Base-by-base conservation (phyloP, 441 rosid genomes). In the Euphorbia neoarborescens region DNA sequence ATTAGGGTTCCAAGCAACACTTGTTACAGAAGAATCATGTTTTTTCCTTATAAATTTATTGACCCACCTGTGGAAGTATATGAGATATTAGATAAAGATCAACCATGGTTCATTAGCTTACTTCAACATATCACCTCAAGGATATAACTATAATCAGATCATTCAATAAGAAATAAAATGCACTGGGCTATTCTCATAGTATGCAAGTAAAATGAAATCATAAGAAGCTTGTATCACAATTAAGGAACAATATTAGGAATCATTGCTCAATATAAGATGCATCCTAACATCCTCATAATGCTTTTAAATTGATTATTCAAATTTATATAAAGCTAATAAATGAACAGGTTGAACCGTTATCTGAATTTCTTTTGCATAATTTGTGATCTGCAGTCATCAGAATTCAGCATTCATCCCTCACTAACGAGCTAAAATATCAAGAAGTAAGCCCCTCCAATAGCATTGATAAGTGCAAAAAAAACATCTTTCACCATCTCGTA, bases 1-100 rank as follows among this genome's bases (percentile, higher is more conserved):
- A 76, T 94, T 89, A 61, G 98, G 99, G 78, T 94, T 98, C 98
- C 99, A 94, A 32, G 98, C 97, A 77, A 92, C 89, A 79, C 84
- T 81, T 72, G 98, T 94, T 78, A 94, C 98, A 30, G 99, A 94
- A 42, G 98, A 92, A 71, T 89, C 88, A 46, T 94, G 98, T 61
- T 83, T 84, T 80, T 90, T 90, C 84, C 97, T 86, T 75, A 90
- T 87, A 70, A 94, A 90, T 81, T 92, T 94, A 83, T 98, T 94
- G 71, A 92, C 97, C 99, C 99, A 92, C 99, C 99, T 94, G 88
- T 56, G 75, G 71, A 69, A 72, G 57, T 24, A 57, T 53, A 74
- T 5, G 37, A 44, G 38, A 56, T 15, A 60, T 8, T 5, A 60
- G 27, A 44, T 4, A 46, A 12, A 28, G 44, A 70, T 46, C 44